Conservation (phyloP, 495 filamentous ascomycete genomes). For the Penicillium manginii region DNA sequence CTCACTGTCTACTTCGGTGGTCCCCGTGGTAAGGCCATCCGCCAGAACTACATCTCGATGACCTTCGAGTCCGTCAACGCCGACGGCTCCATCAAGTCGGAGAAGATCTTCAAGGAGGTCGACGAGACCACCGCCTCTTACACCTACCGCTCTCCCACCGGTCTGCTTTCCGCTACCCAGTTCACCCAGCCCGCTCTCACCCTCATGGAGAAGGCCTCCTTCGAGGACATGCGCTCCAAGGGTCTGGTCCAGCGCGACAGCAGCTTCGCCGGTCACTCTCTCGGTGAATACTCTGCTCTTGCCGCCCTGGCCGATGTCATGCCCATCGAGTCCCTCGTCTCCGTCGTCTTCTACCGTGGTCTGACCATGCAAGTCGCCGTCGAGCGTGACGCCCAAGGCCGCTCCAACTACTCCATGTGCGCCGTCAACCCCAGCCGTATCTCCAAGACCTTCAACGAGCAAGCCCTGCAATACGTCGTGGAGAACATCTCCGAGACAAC, state of each 20-base stretch:
- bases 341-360: slow-evolving; percentile 98
- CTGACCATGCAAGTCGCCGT: slow-evolving; percentile 99
- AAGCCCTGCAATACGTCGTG: slow-evolving; percentile 92
- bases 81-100: slow-evolving; percentile 91
- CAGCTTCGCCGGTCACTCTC: slow-evolving; percentile 95
- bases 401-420: slow-evolving; percentile 98
- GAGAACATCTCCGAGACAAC: slow-evolving; percentile 91
- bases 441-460: slow-evolving; percentile 96
- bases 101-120: slow-evolving; percentile 97
- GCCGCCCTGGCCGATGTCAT: slow-evolving; percentile 97
- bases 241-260: slow-evolving; percentile 94
- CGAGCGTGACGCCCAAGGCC: slow-evolving; percentile 88
- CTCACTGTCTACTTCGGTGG: slow-evolving; percentile 98
- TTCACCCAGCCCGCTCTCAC: slow-evolving; percentile 98
- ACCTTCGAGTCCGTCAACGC: slow-evolving; percentile 94
- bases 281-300: slow-evolving; percentile 97
- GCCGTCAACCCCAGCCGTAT: slow-evolving; percentile 98
- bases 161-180: slow-evolving; percentile 94
- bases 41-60: slow-evolving; percentile 99
- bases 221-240: slow-evolving; percentile 98
- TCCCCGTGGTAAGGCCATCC: slow-evolving; percentile 93
- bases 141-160: slow-evolving; percentile 94
- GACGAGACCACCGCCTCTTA: slow-evolving; percentile 89
- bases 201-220: slow-evolving; percentile 99
- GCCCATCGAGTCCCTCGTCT: slow-evolving; percentile 97